phyloP scores from a whole-genome alignment of 176 grass and related monocot species.

The Oryza australiensis region DNA sequence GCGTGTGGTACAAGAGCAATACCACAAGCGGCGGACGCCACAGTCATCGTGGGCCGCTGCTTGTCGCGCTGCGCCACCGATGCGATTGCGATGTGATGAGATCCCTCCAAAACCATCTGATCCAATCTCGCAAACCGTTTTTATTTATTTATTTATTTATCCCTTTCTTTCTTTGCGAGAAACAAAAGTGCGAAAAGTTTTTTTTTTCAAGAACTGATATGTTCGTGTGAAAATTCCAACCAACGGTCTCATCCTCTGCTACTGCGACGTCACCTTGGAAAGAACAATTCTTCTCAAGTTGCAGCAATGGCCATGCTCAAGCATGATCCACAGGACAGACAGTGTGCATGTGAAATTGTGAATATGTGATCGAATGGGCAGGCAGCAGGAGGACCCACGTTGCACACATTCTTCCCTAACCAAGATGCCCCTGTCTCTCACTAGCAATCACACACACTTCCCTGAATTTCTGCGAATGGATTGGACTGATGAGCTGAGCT shows the following conservation, averaged over 20 bases:
- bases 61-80: background rate
- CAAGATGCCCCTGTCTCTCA: conserved; percentile 14
- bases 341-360: background rate
- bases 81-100: too few species aligned
- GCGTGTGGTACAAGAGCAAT: background rate
- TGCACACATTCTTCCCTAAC: conserved; percentile 3
- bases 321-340: background rate
- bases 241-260: background rate
- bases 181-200: background rate
- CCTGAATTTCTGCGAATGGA: background rate
- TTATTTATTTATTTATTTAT: too few species aligned
- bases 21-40: background rate
- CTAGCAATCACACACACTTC: background rate
- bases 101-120: background rate
- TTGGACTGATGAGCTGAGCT: background rate
- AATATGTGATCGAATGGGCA: background rate
- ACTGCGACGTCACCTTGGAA: background rate
- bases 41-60: background rate
- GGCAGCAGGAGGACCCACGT: background rate
- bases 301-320: background rate
- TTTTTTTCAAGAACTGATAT: too few species aligned
- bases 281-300: background rate
- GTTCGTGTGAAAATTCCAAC: background rate
- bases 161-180: too few species aligned
- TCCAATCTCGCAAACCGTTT: background rate